Base-by-base conservation (phyloP, 345 rosid genomes). In the Camelina sativa region DNA sequence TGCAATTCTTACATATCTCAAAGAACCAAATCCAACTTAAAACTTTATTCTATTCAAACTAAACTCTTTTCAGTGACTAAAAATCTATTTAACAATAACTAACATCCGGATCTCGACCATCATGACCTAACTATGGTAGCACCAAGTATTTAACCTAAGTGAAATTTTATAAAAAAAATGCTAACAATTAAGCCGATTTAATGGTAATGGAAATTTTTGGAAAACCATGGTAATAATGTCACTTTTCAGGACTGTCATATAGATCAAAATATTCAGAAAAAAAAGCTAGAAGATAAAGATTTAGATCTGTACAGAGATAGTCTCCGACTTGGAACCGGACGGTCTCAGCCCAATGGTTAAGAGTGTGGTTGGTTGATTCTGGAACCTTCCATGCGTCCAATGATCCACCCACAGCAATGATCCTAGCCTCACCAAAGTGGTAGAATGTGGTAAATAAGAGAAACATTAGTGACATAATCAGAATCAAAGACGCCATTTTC, bases 331-430 rank as follows among this genome's bases (percentile, higher is more conserved):
- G 52, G 81, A 86, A 85, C 19, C 84, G 61, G 3, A 19, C 41
- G 3, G 11, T 4, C 28, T 16, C 69, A 62, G 88, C 85, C 90
- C 90, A 85, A 12, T 52, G 62, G 37, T 43, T 76, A 56, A 86
- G 76, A 75, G 74, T 60, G 38, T 66, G 25, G 19, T 75, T 58
- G 10, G 73, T 30, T 12, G 86, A 68, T n/a, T 65, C 55, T 6
- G 95, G 92, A 64, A 82, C 51, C 70, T 79, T 74, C 95, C 97
- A 91, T 1, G 86, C 76, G 58, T 80, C 64, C 15, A 47, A 6
- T 51, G 75, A 78, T 56, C 93, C 96, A 2, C 96, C 90, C 43
- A 91, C 86, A 1, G 72, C 1, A 23, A 86, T 8, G 15, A 64
- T 83, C 16, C 35, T 76, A 5, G 88, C 88, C 67, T 83, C 86